These are phyloP conservation scores for Rubia peregrina DNA, from an alignment of 305 asterid genomes.

Conservation along the genomic window DNA sequence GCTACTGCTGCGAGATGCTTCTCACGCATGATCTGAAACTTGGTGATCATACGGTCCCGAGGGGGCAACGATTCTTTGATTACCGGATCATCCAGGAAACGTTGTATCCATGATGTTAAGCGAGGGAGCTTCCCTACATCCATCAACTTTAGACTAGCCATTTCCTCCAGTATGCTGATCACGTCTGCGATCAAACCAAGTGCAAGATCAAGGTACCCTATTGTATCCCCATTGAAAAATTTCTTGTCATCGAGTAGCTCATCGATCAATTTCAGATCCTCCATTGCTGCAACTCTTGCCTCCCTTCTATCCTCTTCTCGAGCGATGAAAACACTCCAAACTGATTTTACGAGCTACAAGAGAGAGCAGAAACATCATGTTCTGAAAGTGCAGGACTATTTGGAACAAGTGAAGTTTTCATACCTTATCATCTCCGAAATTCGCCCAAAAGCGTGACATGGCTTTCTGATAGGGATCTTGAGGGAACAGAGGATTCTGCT, in stretches of 20 bases:
- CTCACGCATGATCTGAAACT: constrained; percentile 33
- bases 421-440: constrained; percentile 70
- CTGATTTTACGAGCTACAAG: constrained; percentile 40
- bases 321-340: constrained; percentile 28
- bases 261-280: constrained; percentile 42
- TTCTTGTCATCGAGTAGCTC: constrained; percentile 51
- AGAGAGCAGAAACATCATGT: not conserved
- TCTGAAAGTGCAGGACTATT: not conserved
- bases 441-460: constrained; percentile 63
- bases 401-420: not conserved
- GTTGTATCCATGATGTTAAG: constrained; percentile 45
- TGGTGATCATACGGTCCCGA: constrained; percentile 44
- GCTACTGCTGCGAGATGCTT: constrained; percentile 17
- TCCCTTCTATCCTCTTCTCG: constrained; percentile 42
- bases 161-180: constrained; percentile 44
- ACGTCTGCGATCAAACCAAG: constrained; percentile 51
- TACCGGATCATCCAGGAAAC: constrained; percentile 37
- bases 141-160: constrained; percentile 29
- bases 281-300: constrained; percentile 28
- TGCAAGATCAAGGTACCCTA: constrained; percentile 58
- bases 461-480: constrained; percentile 61
- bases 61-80: constrained; percentile 62
- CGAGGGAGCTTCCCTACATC: constrained; percentile 38
- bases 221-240: constrained; percentile 50
- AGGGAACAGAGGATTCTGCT: constrained; percentile 52